These are phyloP conservation scores for Apiotrichum veenhuisii DNA, from an alignment of 1,284 basidiomycete species.

Conservation along the genomic window DNA sequence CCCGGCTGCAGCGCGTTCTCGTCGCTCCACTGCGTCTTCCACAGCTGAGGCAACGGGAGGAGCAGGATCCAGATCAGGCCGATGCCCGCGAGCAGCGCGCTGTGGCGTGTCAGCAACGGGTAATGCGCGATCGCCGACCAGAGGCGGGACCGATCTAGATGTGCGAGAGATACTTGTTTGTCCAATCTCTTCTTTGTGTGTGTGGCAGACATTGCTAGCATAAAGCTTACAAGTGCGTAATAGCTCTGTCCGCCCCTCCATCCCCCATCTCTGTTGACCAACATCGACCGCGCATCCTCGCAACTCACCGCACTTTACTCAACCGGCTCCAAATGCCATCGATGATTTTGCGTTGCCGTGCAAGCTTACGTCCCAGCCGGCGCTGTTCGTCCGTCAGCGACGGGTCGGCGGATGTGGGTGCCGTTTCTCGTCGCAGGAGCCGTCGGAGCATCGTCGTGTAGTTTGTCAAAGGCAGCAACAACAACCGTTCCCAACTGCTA, in stretches of 20 bases:
- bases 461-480: neutral
- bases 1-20: conserved; percentile 90
- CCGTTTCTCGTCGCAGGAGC: neutral
- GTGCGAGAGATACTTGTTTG: too few relatives aligned
- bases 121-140: too few relatives aligned
- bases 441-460: neutral
- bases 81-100: conserved; percentile 53
- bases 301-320: conserved; percentile 7
- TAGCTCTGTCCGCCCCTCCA: too few relatives aligned
- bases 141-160: too few relatives aligned
- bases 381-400: conserved; percentile 12
- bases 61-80: conserved; percentile 72
- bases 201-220: too few relatives aligned
- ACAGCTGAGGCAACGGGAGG: conserved; percentile 64
- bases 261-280: too few relatives aligned
- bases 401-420: neutral
- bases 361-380: conserved; percentile 7
- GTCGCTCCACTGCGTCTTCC: conserved; percentile 73
- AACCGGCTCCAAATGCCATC: conserved; percentile 4
- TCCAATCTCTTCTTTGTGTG: too few relatives aligned
- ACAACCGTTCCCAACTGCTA: neutral
- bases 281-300: too few relatives aligned
- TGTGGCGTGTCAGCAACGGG: too few relatives aligned
- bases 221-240: too few relatives aligned
- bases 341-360: conserved; percentile 6